Conservation (phyloP, 163 green algal species). For the Chlamydomonas reinhardtii region DNA sequence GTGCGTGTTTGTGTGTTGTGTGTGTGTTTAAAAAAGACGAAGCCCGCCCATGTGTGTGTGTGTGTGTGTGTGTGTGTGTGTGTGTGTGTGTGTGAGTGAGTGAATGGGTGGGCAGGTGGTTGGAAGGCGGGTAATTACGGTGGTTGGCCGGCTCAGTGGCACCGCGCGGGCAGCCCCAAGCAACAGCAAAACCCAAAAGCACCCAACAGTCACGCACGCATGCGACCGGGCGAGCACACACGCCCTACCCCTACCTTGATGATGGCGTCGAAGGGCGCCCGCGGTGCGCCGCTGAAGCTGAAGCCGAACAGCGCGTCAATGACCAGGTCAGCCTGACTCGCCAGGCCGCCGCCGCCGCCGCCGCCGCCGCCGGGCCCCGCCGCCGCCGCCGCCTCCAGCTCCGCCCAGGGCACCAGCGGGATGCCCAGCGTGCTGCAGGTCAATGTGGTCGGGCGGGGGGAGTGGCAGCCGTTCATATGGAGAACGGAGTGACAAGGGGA, state of each 20-base stretch:
- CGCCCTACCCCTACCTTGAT: constrained; percentile 62
- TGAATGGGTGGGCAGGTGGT: no score
- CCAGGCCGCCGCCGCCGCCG: constrained; percentile 46
- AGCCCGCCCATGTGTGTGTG: no score
- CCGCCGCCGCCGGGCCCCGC: not conserved
- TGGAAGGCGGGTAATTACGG: no score
- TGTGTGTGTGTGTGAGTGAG: no score
- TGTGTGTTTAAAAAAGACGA: not conserved
- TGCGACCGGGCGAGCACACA: no score
- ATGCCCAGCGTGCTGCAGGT: constrained; percentile 74
- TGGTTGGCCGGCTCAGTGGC: no score
- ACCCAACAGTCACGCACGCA: no score
- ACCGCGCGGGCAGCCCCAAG: no score
- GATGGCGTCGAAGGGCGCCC: constrained; percentile 94
- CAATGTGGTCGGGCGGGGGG: not conserved
- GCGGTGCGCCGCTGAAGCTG: constrained; percentile 89
- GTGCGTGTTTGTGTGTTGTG: not conserved
- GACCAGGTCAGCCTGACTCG: constrained; percentile 80
- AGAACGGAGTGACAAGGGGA: no score
- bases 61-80: not conserved
- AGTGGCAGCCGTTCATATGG: no score
- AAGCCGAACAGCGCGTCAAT: constrained; percentile 99
- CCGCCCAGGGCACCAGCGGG: constrained; percentile 73
- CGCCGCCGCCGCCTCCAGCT: constrained; percentile 54
- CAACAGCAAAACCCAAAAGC: no score